Base-by-base conservation (phyloP, 805 yeast genomes). In the fission yeast (Schizosaccharomyces pombe) region DNA sequence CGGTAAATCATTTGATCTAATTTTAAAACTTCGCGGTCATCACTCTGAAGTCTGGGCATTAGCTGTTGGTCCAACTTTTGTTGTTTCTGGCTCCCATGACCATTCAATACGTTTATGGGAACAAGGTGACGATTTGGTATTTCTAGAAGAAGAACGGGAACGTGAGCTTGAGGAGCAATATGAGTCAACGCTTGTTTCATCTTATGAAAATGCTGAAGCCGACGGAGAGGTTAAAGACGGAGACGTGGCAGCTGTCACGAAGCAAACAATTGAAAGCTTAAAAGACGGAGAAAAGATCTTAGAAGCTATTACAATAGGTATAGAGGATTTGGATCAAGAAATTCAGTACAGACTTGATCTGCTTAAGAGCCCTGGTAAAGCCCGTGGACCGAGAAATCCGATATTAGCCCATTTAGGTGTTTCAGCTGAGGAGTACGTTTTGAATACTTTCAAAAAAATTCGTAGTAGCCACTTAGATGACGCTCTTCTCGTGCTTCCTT, bases 131-230 rank as follows among this genome's bases (percentile, higher is more conserved):
- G 98, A 91, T 65, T 87, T 89, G 61, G 91, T 91, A n/a, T 91
- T 91, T 64, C 68, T 91, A 57, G 96, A 91, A 66, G 99, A 91
- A 71, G 98, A 91, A 69, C 75, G 91, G 56, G 99, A 91, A 65
- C 84, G 82, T 66, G 98, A 91, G 66, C 72, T 86, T 76, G 98
- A 91, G 65, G 95, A 87, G 65, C 69, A 80, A 56, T 85, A 87
- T 63, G 97, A 91, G 64, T 74, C 76, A n/a, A 82, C 81, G 5
- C 70, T 91, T 49, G 71, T 86, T 53, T 77, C 75, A 14, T 78
- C 87, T 3, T 67, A 85, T 47, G 94, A 85, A 62, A 73, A 69
- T 12, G 71, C 68, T 47, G 75, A 70, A 34, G 69, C 62, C 26
- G 73, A 67, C 52, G 70, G 64, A 8, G 71, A 63, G 11, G 70